Base-by-base conservation (phyloP, 371 early-diverging fungal genomes). In the Circinella umbellata region DNA sequence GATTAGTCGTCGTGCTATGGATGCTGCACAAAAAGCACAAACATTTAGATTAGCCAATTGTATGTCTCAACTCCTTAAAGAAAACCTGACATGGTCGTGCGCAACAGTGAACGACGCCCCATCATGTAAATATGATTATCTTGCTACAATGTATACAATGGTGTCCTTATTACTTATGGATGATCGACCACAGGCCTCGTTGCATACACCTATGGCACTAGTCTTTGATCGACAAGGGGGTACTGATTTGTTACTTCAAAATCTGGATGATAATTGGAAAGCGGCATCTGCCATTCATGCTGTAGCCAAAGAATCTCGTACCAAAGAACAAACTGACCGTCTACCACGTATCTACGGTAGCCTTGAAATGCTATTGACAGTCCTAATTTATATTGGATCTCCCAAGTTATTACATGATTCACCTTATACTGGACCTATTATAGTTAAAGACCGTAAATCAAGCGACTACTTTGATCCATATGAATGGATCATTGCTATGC, bases 171-270 rank as follows among this genome's bases (percentile, higher is more conserved):
- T 88, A 4, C 69, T 84, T 27, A 49, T 79, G 36, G 86, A 87
- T 67, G 87, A 92, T 42, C 90, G 94, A 54, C 82, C 87, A 42
- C 87, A 88, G 20, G 72, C 90, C 3, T 83, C 85, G 13, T 78
- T 95, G 60, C 92, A 94, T 73, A 91, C 92, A 17, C 88, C 89
- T 27, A 72, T 93, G 17, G 90, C 91, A 0, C 73, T 86, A 7
- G 83, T 90, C 2, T 94, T 94, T 79, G 88, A 90, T 49, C 88
- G 86, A 63, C 73, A 78, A 48, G 86, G 83, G 8, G 93, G 93
- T 7, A 63, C 91, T 13, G 88, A 87, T n/a, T 61, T 76, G 17
- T 71, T 94, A 17, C 83, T 92, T 42, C 61, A 76, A 10, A 72
- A 89, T 37, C 67, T 91, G 13, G 84, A 87, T 48, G 55, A 75